Base-by-base conservation (phyloP, 179 eudicot species). In the Spergularia azorica region DNA sequence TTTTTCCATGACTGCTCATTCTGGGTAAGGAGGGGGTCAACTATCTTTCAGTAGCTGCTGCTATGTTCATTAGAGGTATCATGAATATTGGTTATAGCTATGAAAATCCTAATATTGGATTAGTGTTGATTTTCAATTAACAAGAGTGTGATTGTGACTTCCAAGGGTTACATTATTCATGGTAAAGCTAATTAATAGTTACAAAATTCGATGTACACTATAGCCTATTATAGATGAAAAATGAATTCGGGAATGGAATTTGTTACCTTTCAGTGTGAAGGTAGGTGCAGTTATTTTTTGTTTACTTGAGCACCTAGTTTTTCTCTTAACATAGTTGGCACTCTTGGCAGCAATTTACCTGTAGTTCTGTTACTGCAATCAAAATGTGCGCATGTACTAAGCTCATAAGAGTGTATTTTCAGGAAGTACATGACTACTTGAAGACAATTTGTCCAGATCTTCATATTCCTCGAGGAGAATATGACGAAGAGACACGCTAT, bases 371-470 rank as follows among this genome's bases (percentile, higher is more conserved):
- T 21, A 8, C 21, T 60, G 48, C 48, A 43, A 43, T 43, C 4
- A 43, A 61, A 61, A 61, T 43, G 48, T 43, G 16, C 39, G 70
- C 20, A 20, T 17, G 74, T 43, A 56, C 72, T 64, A 36, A 61
- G 21, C 46, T 4, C 56, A n/a, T n/a, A 56, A 32, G 56, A 0
- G 43, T 11, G 46, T 69, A 14, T 46, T 21, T 67, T 77, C 88
- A 95, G 98, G 98, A 95, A 89, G 94, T 95, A 78, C 97, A 95
- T 85, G 98, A 95, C 80, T 95, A 93, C 84, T 78, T 95, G 82
- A 95, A 87, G 83, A 95, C 92, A 62, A 72, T 95, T 70, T 95
- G 98, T 72, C 92, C 97, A 4, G 89, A 87, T 81, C 84, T 95
- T 81, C 97, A 93, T 84, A 83, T 95, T 69, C 74, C 94, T 78